Percentiles rank a stretch among this genome's conserved stretches.
Evolutionary conservation across 768 basidiomycete species (phyloP).

Genomic region (Lactifluus volemus): DNA sequence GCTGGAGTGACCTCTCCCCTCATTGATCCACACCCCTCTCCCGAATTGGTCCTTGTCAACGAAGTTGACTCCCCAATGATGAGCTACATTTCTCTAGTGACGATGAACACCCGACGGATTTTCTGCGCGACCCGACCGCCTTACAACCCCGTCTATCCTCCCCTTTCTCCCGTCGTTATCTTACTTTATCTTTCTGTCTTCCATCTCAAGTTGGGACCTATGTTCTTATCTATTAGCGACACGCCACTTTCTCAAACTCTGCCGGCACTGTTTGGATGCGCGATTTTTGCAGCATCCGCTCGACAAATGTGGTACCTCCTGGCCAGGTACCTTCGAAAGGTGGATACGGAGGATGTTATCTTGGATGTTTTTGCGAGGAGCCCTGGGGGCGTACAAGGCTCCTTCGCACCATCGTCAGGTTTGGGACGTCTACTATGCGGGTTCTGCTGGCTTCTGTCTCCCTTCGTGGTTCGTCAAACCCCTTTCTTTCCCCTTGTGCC

Average conservation of each 20-base stretch:
- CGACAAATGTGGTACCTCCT: constrained; percentile 72
- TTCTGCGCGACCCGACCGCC: constrained; percentile 21
- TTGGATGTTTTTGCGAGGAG: constrained; percentile 50
- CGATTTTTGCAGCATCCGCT: constrained; percentile 49
- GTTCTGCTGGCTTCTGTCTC: constrained; percentile 52
- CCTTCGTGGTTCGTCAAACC: constrained; percentile 46
- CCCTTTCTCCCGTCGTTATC: constrained; percentile 47
- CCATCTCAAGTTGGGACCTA: constrained; percentile 62
- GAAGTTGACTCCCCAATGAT: constrained; percentile 36
- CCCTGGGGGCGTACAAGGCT: constrained; percentile 37
- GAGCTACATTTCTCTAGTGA: constrained; percentile 33
- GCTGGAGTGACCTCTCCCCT: constrained; percentile 5
- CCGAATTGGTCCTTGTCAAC: constrained; percentile 58
- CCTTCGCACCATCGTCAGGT: constrained; percentile 38
- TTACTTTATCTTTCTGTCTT: constrained; percentile 65
- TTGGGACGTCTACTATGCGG: constrained; percentile 37
- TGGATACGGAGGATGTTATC: constrained; percentile 58
- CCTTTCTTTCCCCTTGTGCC: neutral
- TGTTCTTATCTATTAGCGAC: constrained; percentile 44
- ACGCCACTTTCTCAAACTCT: constrained; percentile 43
- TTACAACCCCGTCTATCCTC: constrained; percentile 34
- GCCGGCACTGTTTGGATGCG: constrained; percentile 42
- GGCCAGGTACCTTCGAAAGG: constrained; percentile 58
- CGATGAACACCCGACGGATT: constrained; percentile 33
- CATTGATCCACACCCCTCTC: constrained; percentile 8